These are phyloP conservation scores for Spatholobus suberectus DNA, from an alignment of 306 rosid genomes.

Conservation along the genomic window DNA sequence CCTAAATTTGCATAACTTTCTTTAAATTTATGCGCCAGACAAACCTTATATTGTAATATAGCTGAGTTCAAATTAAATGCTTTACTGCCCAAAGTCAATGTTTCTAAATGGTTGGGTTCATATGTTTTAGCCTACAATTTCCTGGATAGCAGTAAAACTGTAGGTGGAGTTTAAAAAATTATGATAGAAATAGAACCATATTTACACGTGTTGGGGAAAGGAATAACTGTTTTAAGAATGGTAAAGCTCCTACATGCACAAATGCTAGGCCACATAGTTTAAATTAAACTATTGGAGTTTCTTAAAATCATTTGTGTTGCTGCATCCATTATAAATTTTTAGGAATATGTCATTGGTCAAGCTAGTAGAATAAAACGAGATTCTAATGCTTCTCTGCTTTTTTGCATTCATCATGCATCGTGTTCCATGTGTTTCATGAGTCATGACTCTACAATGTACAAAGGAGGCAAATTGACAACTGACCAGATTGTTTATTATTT, in stretches of 20 bases:
- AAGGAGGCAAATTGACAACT: not conserved
- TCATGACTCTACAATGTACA: not conserved
- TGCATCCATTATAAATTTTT: not conserved
- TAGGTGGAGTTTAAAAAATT: not conserved
- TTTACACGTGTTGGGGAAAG: not conserved
- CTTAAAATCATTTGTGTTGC: not conserved
- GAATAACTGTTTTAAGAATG: not conserved
- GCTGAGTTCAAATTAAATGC: not conserved
- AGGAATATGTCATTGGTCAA: not conserved
- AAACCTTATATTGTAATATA: not conserved
- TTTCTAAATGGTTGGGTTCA: not conserved
- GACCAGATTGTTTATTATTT: not conserved
- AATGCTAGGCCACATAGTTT: not conserved
- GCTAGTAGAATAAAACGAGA: not conserved
- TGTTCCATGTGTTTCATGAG: not conserved
- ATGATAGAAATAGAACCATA: not conserved
- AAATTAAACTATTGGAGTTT: not conserved
- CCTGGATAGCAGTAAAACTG: not conserved
- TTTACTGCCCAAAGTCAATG: not conserved
- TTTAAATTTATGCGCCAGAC: not conserved
- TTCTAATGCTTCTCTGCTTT: not conserved
- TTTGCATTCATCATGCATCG: too few relatives aligned
- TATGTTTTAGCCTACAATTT: not conserved
- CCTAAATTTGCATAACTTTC: not conserved
- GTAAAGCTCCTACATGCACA: not conserved